Evolutionary conservation across 441 rosid genomes (phyloP), one percentile per base, ranked within the genome.

Genomic region (Erodium trifolium): DNA sequence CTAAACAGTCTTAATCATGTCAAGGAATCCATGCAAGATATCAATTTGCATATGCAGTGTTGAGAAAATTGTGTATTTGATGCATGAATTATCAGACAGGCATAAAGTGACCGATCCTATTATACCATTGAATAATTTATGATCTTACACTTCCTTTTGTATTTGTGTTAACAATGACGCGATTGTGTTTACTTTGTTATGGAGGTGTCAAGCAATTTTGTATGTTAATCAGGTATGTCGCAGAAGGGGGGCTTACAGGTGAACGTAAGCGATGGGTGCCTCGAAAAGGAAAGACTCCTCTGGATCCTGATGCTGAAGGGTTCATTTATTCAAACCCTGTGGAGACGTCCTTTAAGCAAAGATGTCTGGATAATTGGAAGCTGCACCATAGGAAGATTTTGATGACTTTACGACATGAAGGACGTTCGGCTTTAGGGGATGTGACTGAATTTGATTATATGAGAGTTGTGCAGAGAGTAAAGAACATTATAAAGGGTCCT

Each of bases 221-320:
- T 69, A 66, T 71, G 23, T 73, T 70, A 75, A 69, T 73, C 75
- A 93, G 98, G 88, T 93, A 93, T 67, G 67, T 86, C 64, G 90
- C 78, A 65, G 99, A 93, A 76, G 99, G 99, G 70, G 99, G 99
- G 45, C 93, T 93, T 66, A 91, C 97, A 67, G 99, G 97, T 75
- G 99, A 93, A 14, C 93, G 96, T 76, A 93, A 93, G 81, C 88
- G 96, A 70, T 93, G 99, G 99, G 99, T 93, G 67, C 99, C 99
- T 47, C 85, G 96, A 78, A 80, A 88, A 75, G 96, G 99, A 37
- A 89, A 88, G 82, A 80, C 95, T 73, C 98, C 97, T 74, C 77
- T 93, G 72, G 99, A 93, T 78, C 97, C 99, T 0, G 99, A 93
- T 80, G 90, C 87, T 59, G 80, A 77, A 75, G 97, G 99, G 67